phyloP scores from a whole-genome alignment of 2,329 filamentous ascomycete species.

The Rasamsonia emersonii region DNA sequence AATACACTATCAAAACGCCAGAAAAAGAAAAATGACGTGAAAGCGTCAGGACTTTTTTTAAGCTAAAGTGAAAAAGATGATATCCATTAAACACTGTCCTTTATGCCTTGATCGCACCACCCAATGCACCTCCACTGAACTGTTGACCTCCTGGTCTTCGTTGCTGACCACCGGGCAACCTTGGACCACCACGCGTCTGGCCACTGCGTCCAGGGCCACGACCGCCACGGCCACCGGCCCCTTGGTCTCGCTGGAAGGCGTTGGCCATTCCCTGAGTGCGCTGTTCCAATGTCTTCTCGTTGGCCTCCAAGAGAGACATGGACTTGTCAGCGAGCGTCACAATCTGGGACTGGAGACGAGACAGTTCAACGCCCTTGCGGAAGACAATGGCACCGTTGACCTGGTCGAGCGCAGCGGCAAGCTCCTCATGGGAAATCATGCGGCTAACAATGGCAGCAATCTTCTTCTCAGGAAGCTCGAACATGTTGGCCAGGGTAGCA shows the following conservation, averaged over 20 bases:
- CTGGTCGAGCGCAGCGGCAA: constrained; percentile 92
- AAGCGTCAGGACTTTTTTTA: constrained; percentile 2
- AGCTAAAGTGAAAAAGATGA: not conserved
- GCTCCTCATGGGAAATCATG: constrained; percentile 99
- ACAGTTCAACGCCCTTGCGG: constrained; percentile 98
- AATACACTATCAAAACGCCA: too few species aligned
- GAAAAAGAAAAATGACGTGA: constrained; percentile 12
- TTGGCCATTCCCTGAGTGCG: constrained; percentile 92
- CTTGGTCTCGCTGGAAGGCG: constrained; percentile 88
- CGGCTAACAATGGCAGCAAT: constrained; percentile 93
- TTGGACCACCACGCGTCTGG: constrained; percentile 28
- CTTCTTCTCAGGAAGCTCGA: constrained; percentile 85
- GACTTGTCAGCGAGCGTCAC: constrained; percentile 95
- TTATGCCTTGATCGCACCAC: constrained; percentile 44
- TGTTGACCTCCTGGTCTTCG: constrained; percentile 42
- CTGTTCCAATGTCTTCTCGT: constrained; percentile 95
- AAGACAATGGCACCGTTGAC: constrained; percentile 97
- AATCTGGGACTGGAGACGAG: constrained; percentile 87
- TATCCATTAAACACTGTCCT: constrained; percentile 3
- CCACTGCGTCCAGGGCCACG: constrained; percentile 40
- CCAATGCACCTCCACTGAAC: constrained; percentile 43
- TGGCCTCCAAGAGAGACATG: constrained; percentile 87
- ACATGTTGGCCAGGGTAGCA: constrained; percentile 81
- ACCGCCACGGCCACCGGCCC: constrained; percentile 60
- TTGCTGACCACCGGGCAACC: constrained; percentile 31